Evolutionary conservation across 2,329 filamentous ascomycete species (phyloP), one percentile per base, ranked within the genome.

Genomic region (Arthrobotrys pseudoclavata): DNA sequence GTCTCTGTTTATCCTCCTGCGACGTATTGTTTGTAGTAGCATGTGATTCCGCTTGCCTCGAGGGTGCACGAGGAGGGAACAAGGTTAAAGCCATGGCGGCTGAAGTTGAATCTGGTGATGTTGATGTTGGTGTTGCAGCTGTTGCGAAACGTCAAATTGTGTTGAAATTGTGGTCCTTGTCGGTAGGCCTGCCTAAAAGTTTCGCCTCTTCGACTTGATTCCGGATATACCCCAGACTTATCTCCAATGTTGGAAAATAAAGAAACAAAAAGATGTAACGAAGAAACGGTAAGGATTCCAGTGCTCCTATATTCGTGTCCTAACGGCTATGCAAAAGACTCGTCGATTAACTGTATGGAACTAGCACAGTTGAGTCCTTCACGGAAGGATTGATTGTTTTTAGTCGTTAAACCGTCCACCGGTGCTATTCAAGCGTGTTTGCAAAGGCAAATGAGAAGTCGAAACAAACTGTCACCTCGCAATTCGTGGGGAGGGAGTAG

Each of bases 361-460:
- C 71, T 64, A 64, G 72, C 66, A 61, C 72, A 69, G 69, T 76
- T 69, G 63, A 76, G 45, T 70, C 72, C 72, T 69, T 76, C 72
- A 24, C 72, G 70, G 72, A 76, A 76, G 72, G 72, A 67, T 66
- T 63, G 60, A 63, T 63, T 76, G 64, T 67, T 26, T 69, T 37
- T 37, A 31, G 50, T 69, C 66, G 72, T 66, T 55, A 62, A 64
- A 61, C 69, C 47, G 60, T 18, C 66, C 60, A 66, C 72, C 66
- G 52, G 63, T 60, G 52, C 61, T 64, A 31, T 64, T 76, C 57
- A 45, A 70, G 66, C 64, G 66, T 76, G 72, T 76, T 76, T 76
- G 72, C 66, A 70, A 76, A 76, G 72, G 42, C 72, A 76, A 76
- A 76, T 76, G 67, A 68, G 66, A 64, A 76, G 64, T 76, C 72